A percentile compares a stretch with the other conserved stretches of the same genome.
These are phyloP conservation scores for Podaxis mareebaensis DNA, from an alignment of 768 basidiomycete species.

Conservation along the genomic window DNA sequence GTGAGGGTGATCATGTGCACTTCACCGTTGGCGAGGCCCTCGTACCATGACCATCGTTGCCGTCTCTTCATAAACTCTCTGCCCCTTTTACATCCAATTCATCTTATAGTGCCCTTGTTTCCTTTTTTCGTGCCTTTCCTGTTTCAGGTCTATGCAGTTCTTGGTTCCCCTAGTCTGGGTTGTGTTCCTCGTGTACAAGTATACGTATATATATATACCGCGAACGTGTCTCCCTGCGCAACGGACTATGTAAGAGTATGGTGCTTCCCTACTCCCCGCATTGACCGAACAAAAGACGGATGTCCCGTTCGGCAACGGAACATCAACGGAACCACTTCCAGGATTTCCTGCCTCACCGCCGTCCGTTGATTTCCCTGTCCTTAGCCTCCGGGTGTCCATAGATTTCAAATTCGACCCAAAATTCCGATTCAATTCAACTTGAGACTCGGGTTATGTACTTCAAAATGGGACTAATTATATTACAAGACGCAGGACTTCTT, in stretches of 20 bases:
- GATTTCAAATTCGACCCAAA: neutral
- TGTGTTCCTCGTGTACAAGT: conserved; percentile 6
- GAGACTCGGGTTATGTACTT: too few species aligned
- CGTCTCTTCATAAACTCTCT: neutral
- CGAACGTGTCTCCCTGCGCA: neutral
- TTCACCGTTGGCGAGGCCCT: conserved; percentile 50
- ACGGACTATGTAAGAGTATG: neutral
- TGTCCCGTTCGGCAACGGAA: conserved; percentile 9
- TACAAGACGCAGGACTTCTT: too few species aligned
- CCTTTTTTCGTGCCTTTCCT: neutral
- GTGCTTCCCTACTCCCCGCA: neutral
- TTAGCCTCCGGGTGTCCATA: neutral
- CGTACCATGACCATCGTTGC: conserved; percentile 25
- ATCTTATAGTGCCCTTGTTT: neutral
- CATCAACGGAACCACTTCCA: neutral
- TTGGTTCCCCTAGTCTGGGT: neutral
- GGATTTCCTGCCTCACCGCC: neutral
- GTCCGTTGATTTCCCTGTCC: conserved; percentile 12
- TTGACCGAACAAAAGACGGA: neutral
- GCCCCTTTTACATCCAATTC: too few species aligned
- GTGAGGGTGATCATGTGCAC: conserved; percentile 83
- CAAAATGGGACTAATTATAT: too few species aligned
- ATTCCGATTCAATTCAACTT: neutral
- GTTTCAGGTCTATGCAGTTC: neutral
- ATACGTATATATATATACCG: neutral